Evolutionary conservation across 129 eudicot species (phyloP), one percentile per base, ranked within the genome.

Genomic region (Pulicaria dysenterica): DNA sequence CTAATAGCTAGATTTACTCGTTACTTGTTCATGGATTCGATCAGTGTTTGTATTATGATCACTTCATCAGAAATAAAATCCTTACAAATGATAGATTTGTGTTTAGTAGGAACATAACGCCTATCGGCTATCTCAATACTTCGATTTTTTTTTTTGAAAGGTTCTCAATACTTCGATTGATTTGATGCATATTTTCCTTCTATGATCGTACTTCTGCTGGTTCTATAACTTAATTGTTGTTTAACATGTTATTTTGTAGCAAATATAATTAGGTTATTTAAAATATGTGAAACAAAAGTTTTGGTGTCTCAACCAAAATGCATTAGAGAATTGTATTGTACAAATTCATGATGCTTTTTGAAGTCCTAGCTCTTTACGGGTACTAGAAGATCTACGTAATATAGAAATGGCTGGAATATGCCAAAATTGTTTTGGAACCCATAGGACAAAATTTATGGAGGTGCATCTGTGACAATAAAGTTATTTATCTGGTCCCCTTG

Each of bases 391-490:
- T 56, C 5, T 49, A 69, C 6, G 57, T 61, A 51, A 53, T 51
- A 19, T 9, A 34, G 47, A 31, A 70, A 70, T 53, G 45, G 77
- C 46, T 8, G 66, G 77, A 78, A 78, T 78, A 70, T 78, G 72
- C 82, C 82, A 78, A 78, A 78, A 63, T 63, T 64, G 59, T 61
- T 17, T 62, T 34, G 82, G 77, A 78, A 11, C 47, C 40, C 58
- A 70, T 37, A 62, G 73, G 77, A 78, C 77, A 78, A 70, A 53
- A 62, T 53, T 43, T 48, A 11, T 78, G 77, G 82, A 62, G 50
- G 64, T 78, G 77, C 44, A 45, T 78, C 77, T 60, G 65, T 69
- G 82, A 70, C 65, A 36, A 78, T 62, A 70, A 71, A 62, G 77
- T 64, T n/a, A n/a, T 43, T 34, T 50, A 53, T 55, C 59, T 78